Percentiles rank a stretch among this genome's conserved stretches.
These are phyloP conservation scores for Sarocladium oryzae DNA, from an alignment of 2,329 filamentous ascomycete species.

Conservation along the genomic window DNA sequence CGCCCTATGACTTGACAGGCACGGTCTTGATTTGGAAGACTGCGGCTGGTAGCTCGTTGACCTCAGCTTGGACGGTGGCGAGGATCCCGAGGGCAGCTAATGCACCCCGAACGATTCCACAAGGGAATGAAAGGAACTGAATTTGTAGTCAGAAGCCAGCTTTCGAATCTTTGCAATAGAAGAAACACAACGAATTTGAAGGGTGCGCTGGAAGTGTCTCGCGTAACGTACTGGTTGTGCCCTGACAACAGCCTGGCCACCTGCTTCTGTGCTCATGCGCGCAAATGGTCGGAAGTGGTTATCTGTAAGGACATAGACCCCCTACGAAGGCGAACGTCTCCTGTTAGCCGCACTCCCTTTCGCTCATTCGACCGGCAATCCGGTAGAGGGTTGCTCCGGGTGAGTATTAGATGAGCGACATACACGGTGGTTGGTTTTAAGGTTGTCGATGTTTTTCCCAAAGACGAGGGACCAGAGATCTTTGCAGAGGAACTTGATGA, in stretches of 20 bases:
- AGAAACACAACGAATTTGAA: background rate
- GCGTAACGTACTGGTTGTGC: constrained; percentile 70
- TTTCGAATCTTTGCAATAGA: constrained; percentile 7
- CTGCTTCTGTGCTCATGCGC: constrained; percentile 78
- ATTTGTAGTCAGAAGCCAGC: constrained; percentile 12
- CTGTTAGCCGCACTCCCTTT: background rate
- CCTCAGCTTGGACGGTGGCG: constrained; percentile 87
- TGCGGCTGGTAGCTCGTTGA: constrained; percentile 75
- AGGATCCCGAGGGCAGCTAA: constrained; percentile 85
- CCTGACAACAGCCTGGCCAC: constrained; percentile 63
- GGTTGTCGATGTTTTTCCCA: constrained; percentile 94
- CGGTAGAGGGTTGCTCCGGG: background rate
- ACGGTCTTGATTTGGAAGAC: constrained; percentile 94
- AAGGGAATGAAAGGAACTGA: constrained; percentile 92
- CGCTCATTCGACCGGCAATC: background rate
- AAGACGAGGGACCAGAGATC: constrained; percentile 94
- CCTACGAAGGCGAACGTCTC: constrained; percentile 37
- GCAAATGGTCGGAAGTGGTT: constrained; percentile 82
- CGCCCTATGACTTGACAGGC: constrained; percentile 53
- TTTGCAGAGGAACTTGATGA: constrained; percentile 98
- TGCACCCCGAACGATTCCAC: constrained; percentile 86
- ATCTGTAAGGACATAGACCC: constrained; percentile 94
- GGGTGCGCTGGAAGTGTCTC: background rate
- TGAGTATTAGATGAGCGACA: too few relatives aligned
- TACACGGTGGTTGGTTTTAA: constrained; percentile 95